These are phyloP conservation scores for Monilinia fructigena DNA, from an alignment of 2,329 filamentous ascomycete genomes.

Conservation along the genomic window DNA sequence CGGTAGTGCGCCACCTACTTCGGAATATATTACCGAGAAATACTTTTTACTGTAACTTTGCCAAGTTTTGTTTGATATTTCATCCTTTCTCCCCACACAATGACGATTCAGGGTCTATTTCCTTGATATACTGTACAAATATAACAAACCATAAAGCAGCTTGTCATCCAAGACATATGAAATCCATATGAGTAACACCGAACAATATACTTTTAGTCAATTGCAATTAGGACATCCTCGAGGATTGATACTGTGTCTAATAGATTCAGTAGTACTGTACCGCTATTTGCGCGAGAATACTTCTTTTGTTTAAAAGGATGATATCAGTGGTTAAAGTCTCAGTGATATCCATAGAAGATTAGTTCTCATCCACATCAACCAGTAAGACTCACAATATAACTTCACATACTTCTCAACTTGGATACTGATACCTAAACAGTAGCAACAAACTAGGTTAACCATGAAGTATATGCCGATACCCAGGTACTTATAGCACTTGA, in stretches of 20 bases:
- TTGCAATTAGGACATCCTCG: not conserved
- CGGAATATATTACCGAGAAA: constrained; percentile 8
- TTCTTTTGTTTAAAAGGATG: not conserved
- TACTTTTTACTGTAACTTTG: not conserved
- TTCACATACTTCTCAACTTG: not conserved
- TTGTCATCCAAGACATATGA: not conserved
- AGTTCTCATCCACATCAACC: not conserved
- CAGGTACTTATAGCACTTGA: no score
- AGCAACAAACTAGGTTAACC: not conserved
- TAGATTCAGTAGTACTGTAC: not conserved
- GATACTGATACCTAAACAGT: not conserved
- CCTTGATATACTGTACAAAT: not conserved
- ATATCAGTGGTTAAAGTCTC: not conserved
- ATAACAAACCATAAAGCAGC: not conserved
- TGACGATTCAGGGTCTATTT: constrained; percentile 18
- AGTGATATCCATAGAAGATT: not conserved
- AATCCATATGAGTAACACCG: not conserved
- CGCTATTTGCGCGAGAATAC: not conserved
- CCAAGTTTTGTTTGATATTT: not conserved
- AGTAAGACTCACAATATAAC: not conserved
- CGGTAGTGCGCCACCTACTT: not conserved
- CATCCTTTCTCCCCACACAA: constrained; percentile 7
- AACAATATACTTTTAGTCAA: not conserved
- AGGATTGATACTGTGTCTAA: not conserved
- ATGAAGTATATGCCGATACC: not conserved